These are phyloP conservation scores for Allium sativum DNA, from an alignment of 106 monocot genomes.

Conservation along the genomic window DNA sequence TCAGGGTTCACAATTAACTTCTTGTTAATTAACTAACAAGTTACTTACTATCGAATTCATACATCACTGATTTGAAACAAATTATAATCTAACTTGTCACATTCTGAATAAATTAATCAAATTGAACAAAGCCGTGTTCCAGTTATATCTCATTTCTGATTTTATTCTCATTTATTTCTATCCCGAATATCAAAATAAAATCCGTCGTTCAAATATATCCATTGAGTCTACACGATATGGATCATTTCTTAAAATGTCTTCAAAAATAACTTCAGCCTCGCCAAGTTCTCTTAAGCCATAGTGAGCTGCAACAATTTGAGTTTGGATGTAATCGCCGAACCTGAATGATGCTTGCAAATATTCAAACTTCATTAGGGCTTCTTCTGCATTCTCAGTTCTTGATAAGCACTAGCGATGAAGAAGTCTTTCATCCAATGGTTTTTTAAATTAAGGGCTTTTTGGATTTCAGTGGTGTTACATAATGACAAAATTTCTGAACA, in stretches of 20 bases:
- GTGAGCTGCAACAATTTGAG: constrained; percentile 79
- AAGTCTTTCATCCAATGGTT: constrained; percentile 99
- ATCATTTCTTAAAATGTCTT: constrained; percentile 87
- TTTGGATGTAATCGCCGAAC: constrained; percentile 71
- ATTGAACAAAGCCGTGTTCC: too few species aligned
- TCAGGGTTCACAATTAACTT: too few species aligned
- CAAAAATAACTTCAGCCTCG: constrained; percentile 90
- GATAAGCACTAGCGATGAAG: constrained; percentile 72
- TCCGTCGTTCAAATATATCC: too few species aligned
- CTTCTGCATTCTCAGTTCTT: constrained; percentile 82
- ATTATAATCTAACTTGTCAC: too few species aligned
- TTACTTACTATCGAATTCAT: too few species aligned
- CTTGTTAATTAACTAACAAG: too few species aligned
- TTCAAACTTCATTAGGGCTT: constrained; percentile 66
- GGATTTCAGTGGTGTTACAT: constrained; percentile 55
- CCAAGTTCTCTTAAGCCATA: constrained; percentile 83
- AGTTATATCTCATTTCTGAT: too few species aligned
- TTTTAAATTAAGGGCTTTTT: constrained; percentile 57
- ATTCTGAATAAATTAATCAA: too few species aligned
- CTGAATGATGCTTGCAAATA: constrained; percentile 41
- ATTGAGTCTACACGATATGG: constrained; percentile 88
- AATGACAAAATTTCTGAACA: constrained; percentile 76
- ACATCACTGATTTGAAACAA: too few species aligned
- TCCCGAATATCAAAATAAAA: too few species aligned
- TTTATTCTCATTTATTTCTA: too few species aligned